Conservation (phyloP, 805 yeast species). For the Ogataea zsoltii region DNA sequence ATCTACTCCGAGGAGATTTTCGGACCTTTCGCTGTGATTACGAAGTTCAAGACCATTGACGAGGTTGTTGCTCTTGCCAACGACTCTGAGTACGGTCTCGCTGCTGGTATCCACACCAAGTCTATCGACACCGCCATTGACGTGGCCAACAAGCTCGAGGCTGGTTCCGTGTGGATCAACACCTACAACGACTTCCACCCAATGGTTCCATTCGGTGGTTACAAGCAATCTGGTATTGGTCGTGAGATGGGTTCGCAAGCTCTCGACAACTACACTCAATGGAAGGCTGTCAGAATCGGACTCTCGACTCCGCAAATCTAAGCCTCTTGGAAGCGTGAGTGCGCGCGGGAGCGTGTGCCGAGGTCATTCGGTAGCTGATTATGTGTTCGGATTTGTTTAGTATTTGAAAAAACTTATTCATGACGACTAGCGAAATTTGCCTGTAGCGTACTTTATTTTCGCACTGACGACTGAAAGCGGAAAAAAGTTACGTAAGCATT, state of each 20-base stretch:
- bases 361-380: too few species aligned
- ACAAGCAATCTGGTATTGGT: conserved; percentile 78
- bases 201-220: conserved; percentile 81
- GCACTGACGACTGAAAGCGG: too few species aligned
- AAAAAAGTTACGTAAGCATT: too few species aligned
- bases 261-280: conserved; percentile 72
- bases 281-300: conserved; percentile 66
- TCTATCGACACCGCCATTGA: conserved; percentile 60
- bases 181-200: conserved; percentile 78
- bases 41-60: conserved; percentile 66
- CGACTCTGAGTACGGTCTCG: conserved; percentile 73
- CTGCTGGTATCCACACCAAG: conserved; percentile 77
- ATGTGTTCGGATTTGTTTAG: not conserved
- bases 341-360: too few species aligned
- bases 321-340: conserved; percentile 2
- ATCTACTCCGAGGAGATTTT: conserved; percentile 75
- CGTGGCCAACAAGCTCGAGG: conserved; percentile 63
- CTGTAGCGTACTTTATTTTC: too few species aligned
- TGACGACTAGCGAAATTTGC: too few species aligned
- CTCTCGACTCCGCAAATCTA: conserved; percentile 28
- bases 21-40: conserved; percentile 75
- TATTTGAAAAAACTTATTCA: not conserved
- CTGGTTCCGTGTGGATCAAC: conserved; percentile 82
- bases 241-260: conserved; percentile 86
- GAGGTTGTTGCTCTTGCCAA: conserved; percentile 69